Conservation (phyloP, 1,284 basidiomycete species). For the Pseudozyma sp. region DNA sequence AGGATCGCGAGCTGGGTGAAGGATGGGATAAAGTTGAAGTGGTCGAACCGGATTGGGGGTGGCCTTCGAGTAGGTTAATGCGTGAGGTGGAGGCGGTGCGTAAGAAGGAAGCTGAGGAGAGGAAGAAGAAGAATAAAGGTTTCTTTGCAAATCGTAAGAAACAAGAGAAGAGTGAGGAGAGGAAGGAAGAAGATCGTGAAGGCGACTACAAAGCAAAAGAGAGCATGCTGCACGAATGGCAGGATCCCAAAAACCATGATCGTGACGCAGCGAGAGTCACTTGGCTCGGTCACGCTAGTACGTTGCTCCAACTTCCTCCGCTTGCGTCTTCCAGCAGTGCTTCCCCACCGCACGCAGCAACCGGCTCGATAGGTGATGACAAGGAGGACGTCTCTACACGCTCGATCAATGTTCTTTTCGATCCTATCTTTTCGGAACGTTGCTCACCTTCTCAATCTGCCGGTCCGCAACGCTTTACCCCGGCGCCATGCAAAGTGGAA, state of each 20-base stretch:
- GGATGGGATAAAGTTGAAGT: conserved; percentile 48
- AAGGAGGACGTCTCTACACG: conserved; percentile 9
- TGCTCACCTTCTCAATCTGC: conserved; percentile 63
- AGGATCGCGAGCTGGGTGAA: conserved; percentile 28
- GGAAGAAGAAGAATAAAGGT: too few relatives aligned
- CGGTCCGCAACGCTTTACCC: conserved; percentile 58
- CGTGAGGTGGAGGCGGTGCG: conserved; percentile 21
- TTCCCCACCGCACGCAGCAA: background rate
- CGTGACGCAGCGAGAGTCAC: conserved; percentile 42
- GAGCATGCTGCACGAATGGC: conserved; percentile 24
- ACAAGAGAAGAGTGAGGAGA: background rate
- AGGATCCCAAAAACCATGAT: conserved; percentile 16
- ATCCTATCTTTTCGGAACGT: conserved; percentile 64
- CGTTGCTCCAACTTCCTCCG: conserved; percentile 58
- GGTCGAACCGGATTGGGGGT: conserved; percentile 43
- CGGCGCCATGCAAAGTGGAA: conserved; percentile 50
- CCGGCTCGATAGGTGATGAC: background rate
- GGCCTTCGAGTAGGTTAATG: conserved; percentile 18
- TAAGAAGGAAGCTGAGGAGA: background rate
- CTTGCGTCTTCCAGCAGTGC: conserved; percentile 3
- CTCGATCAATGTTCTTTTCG: conserved; percentile 59
- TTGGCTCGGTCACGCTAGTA: conserved; percentile 65
- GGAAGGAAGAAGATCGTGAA: background rate
- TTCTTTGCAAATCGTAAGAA: background rate
- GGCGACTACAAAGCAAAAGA: conserved; percentile 24